Conservation (phyloP, 2,329 filamentous ascomycete genomes). For the Anisogramma anomala region DNA sequence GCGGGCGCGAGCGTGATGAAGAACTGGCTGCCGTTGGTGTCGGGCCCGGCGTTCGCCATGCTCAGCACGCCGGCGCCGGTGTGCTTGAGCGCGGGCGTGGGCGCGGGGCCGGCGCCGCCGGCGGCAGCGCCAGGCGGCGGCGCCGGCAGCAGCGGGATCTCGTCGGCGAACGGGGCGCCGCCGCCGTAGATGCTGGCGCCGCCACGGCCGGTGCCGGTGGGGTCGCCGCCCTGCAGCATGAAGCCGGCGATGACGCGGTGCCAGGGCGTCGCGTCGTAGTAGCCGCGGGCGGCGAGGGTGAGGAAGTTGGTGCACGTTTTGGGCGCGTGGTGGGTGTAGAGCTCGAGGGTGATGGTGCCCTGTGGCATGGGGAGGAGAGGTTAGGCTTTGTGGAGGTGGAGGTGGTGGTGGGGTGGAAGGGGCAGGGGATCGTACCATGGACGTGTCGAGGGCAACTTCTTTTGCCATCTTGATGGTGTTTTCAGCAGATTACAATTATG, state of each 20-base stretch:
- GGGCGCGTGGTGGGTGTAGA: conserved; percentile 82
- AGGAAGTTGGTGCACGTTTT: conserved; percentile 82
- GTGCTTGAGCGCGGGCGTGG: conserved; percentile 54
- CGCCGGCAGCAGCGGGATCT: conserved; percentile 54
- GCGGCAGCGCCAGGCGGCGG: no score
- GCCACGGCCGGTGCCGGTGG: conserved; percentile 83
- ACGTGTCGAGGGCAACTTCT: conserved; percentile 70
- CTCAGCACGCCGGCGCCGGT: conserved; percentile 86
- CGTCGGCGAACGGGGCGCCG: conserved; percentile 89
- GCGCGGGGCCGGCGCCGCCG: no score
- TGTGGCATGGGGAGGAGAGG: conserved; percentile 25
- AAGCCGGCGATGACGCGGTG: conserved; percentile 93
- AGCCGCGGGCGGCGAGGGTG: conserved; percentile 67
- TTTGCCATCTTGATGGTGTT: conserved; percentile 50
- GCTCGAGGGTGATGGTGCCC: conserved; percentile 77
- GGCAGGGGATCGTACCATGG: conserved; percentile 51
- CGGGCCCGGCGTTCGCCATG: conserved; percentile 90
- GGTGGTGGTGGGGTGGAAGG: neutral
- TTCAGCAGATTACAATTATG: neutral
- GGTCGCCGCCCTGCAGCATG: conserved; percentile 93
- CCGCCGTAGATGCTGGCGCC: conserved; percentile 84
- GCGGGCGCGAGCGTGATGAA: conserved; percentile 91
- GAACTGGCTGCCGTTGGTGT: conserved; percentile 93
- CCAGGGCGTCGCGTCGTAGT: conserved; percentile 79
- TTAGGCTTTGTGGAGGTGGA: neutral